Evolutionary conservation across 2,329 filamentous ascomycete genomes (phyloP), one percentile per base, ranked within the genome.

Genomic region (Teratosphaeria destructans): DNA sequence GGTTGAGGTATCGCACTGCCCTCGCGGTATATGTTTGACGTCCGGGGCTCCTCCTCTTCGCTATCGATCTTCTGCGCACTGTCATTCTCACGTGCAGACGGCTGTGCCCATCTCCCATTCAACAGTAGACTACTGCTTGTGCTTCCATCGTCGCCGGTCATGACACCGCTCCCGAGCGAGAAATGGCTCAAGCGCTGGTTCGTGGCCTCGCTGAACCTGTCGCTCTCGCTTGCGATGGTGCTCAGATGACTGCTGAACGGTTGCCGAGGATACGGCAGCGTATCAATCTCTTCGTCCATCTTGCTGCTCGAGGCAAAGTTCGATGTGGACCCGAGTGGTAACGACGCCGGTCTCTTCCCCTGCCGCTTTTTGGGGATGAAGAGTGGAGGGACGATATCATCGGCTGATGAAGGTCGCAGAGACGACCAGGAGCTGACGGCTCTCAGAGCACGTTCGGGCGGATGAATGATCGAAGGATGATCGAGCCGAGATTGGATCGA

Each of bases 191-290:
- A 60, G 47, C 69, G 67, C 29, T 64, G 67, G 57, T 66, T 70
- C 32, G 60, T 63, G 14, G 59, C 62, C 56, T 67, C 56, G 54
- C 67, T 67, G 11, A 60, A 59, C 35, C 57, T 32, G 23, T 70
- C 70, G 55, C 71, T 72, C 57, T 71, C 70, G 61, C 71, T 73
- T 8, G 69, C 70, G 55, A 74, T 74, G 4, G 72, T 74, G 52
- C 71, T 72, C 43, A 74, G 64, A 57, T 71, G 66, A 56, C 66
- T 67, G 60, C 63, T 68, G 62, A 70, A 70, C 5, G 62, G 68
- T 12, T 68, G 61, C 53, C 68, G 65, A 19, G 67, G 68, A 57
- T 65, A 71, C 23, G 70, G 69, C 26, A 65, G 59, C 8, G 64
- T 63, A 60, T 72, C 68, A 52, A 68, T 62, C 10, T 70, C 68